These are phyloP conservation scores for Acacia acuminata DNA, from an alignment of 306 rosid genomes.

Conservation along the genomic window DNA sequence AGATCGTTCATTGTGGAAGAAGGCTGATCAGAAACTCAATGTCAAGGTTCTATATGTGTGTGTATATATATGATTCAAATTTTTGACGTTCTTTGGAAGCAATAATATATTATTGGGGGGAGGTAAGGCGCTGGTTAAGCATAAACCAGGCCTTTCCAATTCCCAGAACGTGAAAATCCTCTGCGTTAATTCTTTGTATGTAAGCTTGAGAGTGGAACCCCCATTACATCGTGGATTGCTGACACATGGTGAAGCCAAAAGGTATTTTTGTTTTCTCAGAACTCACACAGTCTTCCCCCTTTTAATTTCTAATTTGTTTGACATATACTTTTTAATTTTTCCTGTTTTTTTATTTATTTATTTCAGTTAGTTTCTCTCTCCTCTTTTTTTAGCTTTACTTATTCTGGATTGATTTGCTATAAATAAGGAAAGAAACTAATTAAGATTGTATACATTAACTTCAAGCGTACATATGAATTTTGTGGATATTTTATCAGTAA, in stretches of 20 bases:
- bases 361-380: neutral
- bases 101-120: neutral
- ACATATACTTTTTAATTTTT: neutral
- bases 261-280: neutral
- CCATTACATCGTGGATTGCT: neutral
- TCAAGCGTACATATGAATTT: neutral
- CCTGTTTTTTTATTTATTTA: no score
- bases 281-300: neutral
- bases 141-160: constrained; percentile 57
- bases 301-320: neutral
- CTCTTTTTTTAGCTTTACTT: neutral
- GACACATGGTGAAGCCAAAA: constrained; percentile 26
- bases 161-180: constrained; percentile 8
- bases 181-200: neutral
- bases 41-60: neutral
- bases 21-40: constrained; percentile 29
- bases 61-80: neutral
- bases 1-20: constrained; percentile 86
- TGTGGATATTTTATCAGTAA: neutral
- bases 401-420: neutral
- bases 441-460: neutral
- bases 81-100: neutral
- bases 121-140: constrained; percentile 50
- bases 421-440: neutral
- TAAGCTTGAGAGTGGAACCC: neutral